Evolutionary conservation across 192 early-diverging fungal genomes (phyloP).

Genomic region (Paraglomus occultum): DNA sequence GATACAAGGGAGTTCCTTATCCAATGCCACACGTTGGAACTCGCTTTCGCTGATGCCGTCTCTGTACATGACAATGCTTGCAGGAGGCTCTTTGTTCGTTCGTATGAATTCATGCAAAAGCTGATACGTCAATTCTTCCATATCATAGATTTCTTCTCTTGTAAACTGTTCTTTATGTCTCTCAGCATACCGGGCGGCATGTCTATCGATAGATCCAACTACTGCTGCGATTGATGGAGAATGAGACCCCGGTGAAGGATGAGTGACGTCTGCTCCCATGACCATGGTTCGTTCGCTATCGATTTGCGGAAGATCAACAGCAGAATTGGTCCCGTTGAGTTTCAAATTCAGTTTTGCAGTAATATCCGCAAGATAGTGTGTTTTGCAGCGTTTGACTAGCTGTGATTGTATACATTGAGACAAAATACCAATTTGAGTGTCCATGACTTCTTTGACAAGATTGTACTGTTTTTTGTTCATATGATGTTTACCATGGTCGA

Average conservation of each 20-base stretch:
- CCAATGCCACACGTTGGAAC: constrained; percentile 56
- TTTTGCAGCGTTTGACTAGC: constrained; percentile 71
- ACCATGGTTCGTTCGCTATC: constrained; percentile 65
- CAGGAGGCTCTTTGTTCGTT: constrained; percentile 47
- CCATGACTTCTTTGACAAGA: constrained; percentile 80
- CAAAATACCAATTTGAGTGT: constrained; percentile 82
- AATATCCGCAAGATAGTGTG: constrained; percentile 92
- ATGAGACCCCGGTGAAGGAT: constrained; percentile 68
- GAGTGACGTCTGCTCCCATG: constrained; percentile 85
- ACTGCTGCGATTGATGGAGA: constrained; percentile 63
- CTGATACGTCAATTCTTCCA: constrained; percentile 46
- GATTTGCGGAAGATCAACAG: constrained; percentile 28
- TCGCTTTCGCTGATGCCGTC: constrained; percentile 84
- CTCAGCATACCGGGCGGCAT: constrained; percentile 64
- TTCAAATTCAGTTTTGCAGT: constrained; percentile 88
- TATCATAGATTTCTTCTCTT: constrained; percentile 30
- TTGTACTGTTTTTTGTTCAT: constrained; percentile 70
- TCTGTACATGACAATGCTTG: constrained; percentile 74
- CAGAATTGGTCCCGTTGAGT: constrained; percentile 79
- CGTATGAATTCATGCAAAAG: constrained; percentile 49
- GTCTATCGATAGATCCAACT: constrained; percentile 66
- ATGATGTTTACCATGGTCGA: constrained; percentile 39
- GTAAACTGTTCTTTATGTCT: neutral
- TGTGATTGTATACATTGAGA: constrained; percentile 90
- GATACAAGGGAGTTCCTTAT: constrained; percentile 69